Base-by-base conservation (phyloP, 1,284 basidiomycete species). In the Rhodotorula mucilaginosa region DNA sequence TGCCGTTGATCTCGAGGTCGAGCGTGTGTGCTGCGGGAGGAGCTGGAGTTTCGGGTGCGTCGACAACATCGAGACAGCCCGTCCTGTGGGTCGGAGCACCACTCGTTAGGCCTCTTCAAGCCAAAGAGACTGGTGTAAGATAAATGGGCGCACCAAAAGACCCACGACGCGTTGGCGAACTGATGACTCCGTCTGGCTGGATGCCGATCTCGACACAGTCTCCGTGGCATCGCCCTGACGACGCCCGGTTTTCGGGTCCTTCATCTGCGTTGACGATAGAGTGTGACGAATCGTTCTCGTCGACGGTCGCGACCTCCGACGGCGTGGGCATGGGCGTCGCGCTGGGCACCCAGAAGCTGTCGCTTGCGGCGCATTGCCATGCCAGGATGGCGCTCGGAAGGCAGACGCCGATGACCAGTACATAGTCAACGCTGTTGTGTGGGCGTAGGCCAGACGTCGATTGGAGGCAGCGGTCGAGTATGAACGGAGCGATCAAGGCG, bases 61-160 rank as follows among this genome's bases (percentile, higher is more conserved):
- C 8, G 58, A n/a, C 1, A 72, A n/a, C 48, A 74, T 71, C 34
- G 74, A 74, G 2, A 76, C 51, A 0, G 72, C 74, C 44, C 74
- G 74, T 7, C 72, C 74, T 75, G 64, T 12, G 29, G 5, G 13
- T 26, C 26, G 48, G n/a, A 23, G 2, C 12, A 1, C 10, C 39
- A 13, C 39, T 10, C 39, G 39, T 44, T 13, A 44, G 39, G 8
- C 39, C 23, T 34, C 19, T 19, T 52, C 18, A 56, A 49, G 5
- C 5, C 5, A 52, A 29, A 18, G 5, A 0, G 13, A n/a, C 18
- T 21, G 34, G 34, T 34, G 34, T 29, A 29, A 34, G 47, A 26
- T n/a, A 3, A 39, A 16, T 29, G 7, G 13, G 23, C 74, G 60
- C 26, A 73, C 74, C 73, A 19, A 74, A 7, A 21, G 65, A 46